phyloP scores from a whole-genome alignment of 2,329 filamentous ascomycete genomes.

The Arachnopeziza araneosa region DNA sequence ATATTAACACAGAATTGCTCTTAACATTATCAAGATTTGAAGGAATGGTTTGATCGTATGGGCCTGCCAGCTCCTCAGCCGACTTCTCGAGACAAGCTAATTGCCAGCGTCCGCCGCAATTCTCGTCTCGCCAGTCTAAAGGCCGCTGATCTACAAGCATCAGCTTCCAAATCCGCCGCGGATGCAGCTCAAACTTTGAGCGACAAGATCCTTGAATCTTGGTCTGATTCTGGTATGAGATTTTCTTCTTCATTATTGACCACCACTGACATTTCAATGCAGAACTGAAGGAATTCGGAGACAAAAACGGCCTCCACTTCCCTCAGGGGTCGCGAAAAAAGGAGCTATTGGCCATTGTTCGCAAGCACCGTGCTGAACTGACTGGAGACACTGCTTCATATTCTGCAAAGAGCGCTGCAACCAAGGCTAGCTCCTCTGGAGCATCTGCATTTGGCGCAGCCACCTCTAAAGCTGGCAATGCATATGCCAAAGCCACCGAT shows the following conservation, averaged over 20 bases:
- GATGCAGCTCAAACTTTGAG: slow-evolving; percentile 69
- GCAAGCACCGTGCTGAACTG: slow-evolving; percentile 74
- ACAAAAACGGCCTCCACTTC: slow-evolving; percentile 84
- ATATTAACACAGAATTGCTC: not conserved
- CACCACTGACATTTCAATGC: slow-evolving; percentile 9
- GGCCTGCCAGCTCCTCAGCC: slow-evolving; percentile 83
- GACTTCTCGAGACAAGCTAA: slow-evolving; percentile 75
- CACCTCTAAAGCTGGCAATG: slow-evolving; percentile 68
- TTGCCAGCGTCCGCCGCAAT: slow-evolving; percentile 86
- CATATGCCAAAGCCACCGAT: slow-evolving; percentile 71
- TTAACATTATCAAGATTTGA: slow-evolving; percentile 55
- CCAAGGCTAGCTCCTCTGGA: slow-evolving; percentile 60
- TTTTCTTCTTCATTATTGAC: not conserved
- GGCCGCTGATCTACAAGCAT: slow-evolving; percentile 53
- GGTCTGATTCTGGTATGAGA: slow-evolving; percentile 63
- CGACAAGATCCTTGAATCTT: slow-evolving; percentile 80
- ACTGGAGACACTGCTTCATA: slow-evolving; percentile 56
- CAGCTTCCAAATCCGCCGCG: slow-evolving; percentile 59
- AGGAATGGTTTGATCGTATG: slow-evolving; percentile 90
- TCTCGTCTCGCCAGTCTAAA: slow-evolving; percentile 72
- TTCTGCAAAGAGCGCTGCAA: slow-evolving; percentile 62
- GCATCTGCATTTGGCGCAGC: slow-evolving; percentile 62
- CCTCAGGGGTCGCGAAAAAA: slow-evolving; percentile 86
- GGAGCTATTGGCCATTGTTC: slow-evolving; percentile 82
- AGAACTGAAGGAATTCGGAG: slow-evolving; percentile 85